Evolutionary conservation across 2,329 filamentous ascomycete genomes (phyloP), one percentile per base, ranked within the genome.

Genomic region (Phaeosphaeria sp.): DNA sequence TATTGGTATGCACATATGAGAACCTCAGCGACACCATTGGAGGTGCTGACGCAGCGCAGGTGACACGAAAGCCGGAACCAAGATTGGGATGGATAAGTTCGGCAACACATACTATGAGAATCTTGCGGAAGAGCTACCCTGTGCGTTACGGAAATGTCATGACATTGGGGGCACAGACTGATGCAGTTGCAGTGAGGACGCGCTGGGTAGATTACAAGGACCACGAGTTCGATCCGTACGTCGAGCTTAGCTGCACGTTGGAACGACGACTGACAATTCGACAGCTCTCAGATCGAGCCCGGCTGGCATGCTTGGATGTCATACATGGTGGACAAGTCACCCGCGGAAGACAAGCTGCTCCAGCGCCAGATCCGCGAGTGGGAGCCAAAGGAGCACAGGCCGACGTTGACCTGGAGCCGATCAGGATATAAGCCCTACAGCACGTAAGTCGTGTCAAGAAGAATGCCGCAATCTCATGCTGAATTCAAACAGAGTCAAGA

Each of bases 91-190:
- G 73, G 95, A 99, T 83, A 87, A 89, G 79, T 96, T 89, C 77
- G 96, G 95, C 79, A 99, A 99, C 88, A 98, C 97, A 83, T 99
- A 86, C 85, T 99, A 87, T 78, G 95, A 99, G 85, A 97, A 99
- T 84, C 80, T 87, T 74, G 81, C 83, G 60, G 93, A 98, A 77
- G 95, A 99, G 80, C 85, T 99, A 59, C 95, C 95, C 57, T 84
- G 92, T 96, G 84, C 77, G 90, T 23, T 13, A 18, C 4, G 1
- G 20, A 46, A 7, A 11, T 15, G 30, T 15, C 9, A 18, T n/a
- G n/a, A 21, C 3, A 50, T 4, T 6, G 5, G 6, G 15, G 20
- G 33, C 46, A 25, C 49, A 48, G 49, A 56, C 54, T 66, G 62
- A 72, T 59, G 41, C 20, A 17, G 3, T 39, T 20, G 54, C 70